Evolutionary conservation across 2,329 filamentous ascomycete genomes (phyloP), one percentile per base, ranked within the genome.

Genomic region (Fusarium torreyae): DNA sequence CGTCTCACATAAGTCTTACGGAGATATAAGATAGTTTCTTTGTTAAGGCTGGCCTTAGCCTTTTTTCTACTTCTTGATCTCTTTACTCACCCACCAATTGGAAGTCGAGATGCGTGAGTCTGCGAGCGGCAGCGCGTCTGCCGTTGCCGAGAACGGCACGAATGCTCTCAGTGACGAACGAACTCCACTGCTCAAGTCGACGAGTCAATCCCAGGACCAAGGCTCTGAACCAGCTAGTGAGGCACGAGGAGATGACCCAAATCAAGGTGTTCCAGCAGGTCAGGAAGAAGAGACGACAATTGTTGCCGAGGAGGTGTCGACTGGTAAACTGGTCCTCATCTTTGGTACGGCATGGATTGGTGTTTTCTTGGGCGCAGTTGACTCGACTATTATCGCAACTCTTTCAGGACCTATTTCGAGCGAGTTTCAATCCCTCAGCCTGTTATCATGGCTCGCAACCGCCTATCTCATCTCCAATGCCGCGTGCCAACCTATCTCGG

Each of bases 381-480:
- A 97, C 80, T 88, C 88, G 2, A 96, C 93, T 48, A 91, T 97
- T 68, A 93, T 97, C 71, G 94, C 94, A 10, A 97, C 94, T 0
- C 86, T 97, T 2, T 91, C 92, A 0, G 92, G 88, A 0, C 93
- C 94, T 9, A 97, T 98, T 68, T 92, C 92, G 24, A 92, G 89
- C 76, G 91, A 91, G 43, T 97, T 97, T 80, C 85, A 90, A 61
- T 97, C 93, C 1, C 87, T 97, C 28, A 91, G 90, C 20, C 84
- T 96, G 6, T 85, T 97, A 44, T 94, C 93, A 1, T 97, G 94
- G 94, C 89, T 97, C 9, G 94, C 93, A 0, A 92, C 93, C 0
- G 91, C 93, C 20, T 97, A 97, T 77, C 86, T 97, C 28, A 94
- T 97, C 74, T 91, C 94, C 70, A 97, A 95, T 78, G 92, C 94